Evolutionary conservation across 768 basidiomycete genomes (phyloP).

Genomic region (Leccinum subtestaceum): DNA sequence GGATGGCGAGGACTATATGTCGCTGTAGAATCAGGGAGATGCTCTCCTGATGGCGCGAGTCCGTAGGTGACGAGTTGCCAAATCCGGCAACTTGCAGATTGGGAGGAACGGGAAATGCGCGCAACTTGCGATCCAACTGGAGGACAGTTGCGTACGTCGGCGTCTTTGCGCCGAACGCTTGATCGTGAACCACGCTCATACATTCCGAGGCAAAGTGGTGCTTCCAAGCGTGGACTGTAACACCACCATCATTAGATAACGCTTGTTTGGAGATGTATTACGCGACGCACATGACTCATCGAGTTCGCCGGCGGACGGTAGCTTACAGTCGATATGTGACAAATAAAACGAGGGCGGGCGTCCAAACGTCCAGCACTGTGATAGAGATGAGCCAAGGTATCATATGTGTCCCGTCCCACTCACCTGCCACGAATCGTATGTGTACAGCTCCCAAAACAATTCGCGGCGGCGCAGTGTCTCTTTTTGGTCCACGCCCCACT

Average conservation of each 20-base stretch:
- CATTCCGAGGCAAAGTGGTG: slow-evolving; percentile 67
- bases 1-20: slow-evolving; percentile 65
- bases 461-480: slow-evolving; percentile 65
- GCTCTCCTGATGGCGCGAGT: slow-evolving; percentile 36
- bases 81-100: slow-evolving; percentile 68
- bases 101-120: slow-evolving; percentile 64
- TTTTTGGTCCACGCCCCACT: slow-evolving; percentile 53
- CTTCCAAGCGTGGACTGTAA: slow-evolving; percentile 65
- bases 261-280: background rate
- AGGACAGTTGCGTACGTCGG: slow-evolving; percentile 66
- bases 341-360: slow-evolving; percentile 67
- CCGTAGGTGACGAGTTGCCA: slow-evolving; percentile 48
- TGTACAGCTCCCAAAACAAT: slow-evolving; percentile 61
- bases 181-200: slow-evolving; percentile 66
- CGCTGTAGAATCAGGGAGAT: slow-evolving; percentile 54
- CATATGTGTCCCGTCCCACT: background rate
- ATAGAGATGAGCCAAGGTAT: slow-evolving; percentile 27
- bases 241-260: slow-evolving; percentile 4
- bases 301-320: slow-evolving; percentile 49
- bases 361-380: slow-evolving; percentile 67
- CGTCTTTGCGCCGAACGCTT: slow-evolving; percentile 68
- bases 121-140: slow-evolving; percentile 65
- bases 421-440: slow-evolving; percentile 37
- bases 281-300: slow-evolving; percentile 54
- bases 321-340: slow-evolving; percentile 64